Evolutionary conservation across 1,284 basidiomycete species (phyloP), one percentile per base, ranked within the genome.

Genomic region (Ceratobasidium sp.): DNA sequence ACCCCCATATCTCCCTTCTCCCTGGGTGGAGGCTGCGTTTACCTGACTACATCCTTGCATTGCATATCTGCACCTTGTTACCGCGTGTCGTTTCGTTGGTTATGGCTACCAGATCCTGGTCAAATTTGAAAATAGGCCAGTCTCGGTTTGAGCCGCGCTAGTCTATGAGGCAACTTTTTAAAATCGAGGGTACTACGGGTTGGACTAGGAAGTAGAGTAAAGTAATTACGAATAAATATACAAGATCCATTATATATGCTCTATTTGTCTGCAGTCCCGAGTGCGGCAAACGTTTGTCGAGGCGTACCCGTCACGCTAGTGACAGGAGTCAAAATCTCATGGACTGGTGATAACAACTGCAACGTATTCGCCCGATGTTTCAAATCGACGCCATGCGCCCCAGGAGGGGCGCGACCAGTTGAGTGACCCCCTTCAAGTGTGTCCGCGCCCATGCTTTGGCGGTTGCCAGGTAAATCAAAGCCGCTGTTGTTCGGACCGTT

Each of bases 361-460:
- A 77, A 15, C 4, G 76, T 77, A 60, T 77, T 77, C 20, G 64
- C 61, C 13, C 76, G 64, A 28, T 77, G 76, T 44, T 77, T 77
- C 9, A 77, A 33, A 26, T 77, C 76, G 20, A 51, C 64, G 33
- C 75, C 75, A 40, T 66, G 61, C 39, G 7, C 15, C 13, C 39
- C 28, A 18, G 70, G 33, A 13, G 76, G 42, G 0, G 76, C 66
- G 6, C 76, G 76, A 55, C 75, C 40, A 1, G 75, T 77, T 23
- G 75, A 68, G 49, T 77, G 76, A 7, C 18, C 76, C 4, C 53
- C 53, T 10, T 77, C 76, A 18, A 51, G 40, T 7, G 66, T 58
- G 33, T 77, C 76, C 4, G 61, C 66, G 3, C 49, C 39, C 26
- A 55, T 51, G 39, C 63, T 77, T 33, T 49, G 56, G 7, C 56